These are phyloP conservation scores for Phytopythium oedochilum DNA, from an alignment of 352 stramenopile genomes.

Conservation along the genomic window DNA sequence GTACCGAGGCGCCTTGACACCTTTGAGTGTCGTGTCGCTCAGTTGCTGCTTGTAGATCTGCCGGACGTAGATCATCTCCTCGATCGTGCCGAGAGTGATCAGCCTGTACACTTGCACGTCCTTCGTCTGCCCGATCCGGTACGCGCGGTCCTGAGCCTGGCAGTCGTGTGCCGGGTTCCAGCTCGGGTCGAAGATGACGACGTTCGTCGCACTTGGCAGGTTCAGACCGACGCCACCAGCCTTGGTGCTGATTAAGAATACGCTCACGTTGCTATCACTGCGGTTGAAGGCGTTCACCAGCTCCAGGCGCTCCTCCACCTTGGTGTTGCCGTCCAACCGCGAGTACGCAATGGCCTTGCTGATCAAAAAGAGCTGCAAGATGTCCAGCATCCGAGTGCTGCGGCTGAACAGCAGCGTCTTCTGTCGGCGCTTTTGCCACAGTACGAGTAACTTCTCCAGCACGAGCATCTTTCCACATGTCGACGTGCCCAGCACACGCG, in stretches of 20 bases:
- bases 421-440: conserved; percentile 61
- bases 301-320: conserved; percentile 64
- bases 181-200: conserved; percentile 85
- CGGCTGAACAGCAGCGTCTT: conserved; percentile 75
- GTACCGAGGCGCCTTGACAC: conserved; percentile 56
- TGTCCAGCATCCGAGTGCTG: conserved; percentile 78
- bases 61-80: conserved; percentile 87
- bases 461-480: conserved; percentile 85
- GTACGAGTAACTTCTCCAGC: conserved; percentile 55
- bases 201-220: conserved; percentile 74
- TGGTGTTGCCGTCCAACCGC: conserved; percentile 67
- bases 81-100: conserved; percentile 81
- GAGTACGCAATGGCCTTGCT: conserved; percentile 55
- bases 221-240: conserved; percentile 77
- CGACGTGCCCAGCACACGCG: conserved; percentile 49
- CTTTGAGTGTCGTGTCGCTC: conserved; percentile 75
- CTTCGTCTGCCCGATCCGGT: conserved; percentile 83
- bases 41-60: conserved; percentile 89
- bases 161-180: conserved; percentile 87
- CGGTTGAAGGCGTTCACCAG: conserved; percentile 78
- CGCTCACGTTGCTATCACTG: conserved; percentile 38
- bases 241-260: conserved; percentile 79
- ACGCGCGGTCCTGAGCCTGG: conserved; percentile 80
- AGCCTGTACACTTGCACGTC: conserved; percentile 83
- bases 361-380: conserved; percentile 74